Evolutionary conservation across 139 green algal species (phyloP).

Genomic region (Haematococcus lacustris): DNA sequence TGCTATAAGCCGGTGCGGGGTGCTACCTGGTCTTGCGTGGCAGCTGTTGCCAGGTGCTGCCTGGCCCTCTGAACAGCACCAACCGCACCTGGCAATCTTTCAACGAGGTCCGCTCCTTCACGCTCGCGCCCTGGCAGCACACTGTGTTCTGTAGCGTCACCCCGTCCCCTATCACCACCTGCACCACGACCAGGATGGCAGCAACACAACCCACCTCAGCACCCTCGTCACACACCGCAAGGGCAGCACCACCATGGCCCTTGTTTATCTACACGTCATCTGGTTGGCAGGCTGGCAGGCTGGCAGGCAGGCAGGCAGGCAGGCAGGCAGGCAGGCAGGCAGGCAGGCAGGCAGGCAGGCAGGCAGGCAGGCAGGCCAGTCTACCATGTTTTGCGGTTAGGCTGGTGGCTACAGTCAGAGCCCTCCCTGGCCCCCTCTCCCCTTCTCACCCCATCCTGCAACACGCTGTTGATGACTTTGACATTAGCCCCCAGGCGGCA

Average conservation of each 20-base stretch:
- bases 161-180: constrained; percentile 58
- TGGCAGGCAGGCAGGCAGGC: too few relatives aligned
- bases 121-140: constrained; percentile 37
- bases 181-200: too few relatives aligned
- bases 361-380: too few relatives aligned
- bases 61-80: background rate
- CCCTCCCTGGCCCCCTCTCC: too few relatives aligned
- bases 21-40: background rate
- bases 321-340: too few relatives aligned
- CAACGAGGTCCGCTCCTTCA: constrained; percentile 45
- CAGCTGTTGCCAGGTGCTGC: background rate
- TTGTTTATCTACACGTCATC: constrained; percentile 36
- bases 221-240: too few relatives aligned
- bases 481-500: constrained; percentile 68
- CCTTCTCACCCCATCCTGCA: too few relatives aligned
- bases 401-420: too few relatives aligned
- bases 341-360: too few relatives aligned
- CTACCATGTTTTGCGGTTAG: too few relatives aligned
- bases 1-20: background rate
- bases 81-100: constrained; percentile 66
- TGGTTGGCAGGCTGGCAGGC: too few relatives aligned
- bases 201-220: constrained; percentile 79
- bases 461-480: constrained; percentile 74
- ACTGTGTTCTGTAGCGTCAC: constrained; percentile 74
- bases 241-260: too few relatives aligned